Conservation (phyloP, 1,284 basidiomycete species). For the Neotropicomus parvogracilis region DNA sequence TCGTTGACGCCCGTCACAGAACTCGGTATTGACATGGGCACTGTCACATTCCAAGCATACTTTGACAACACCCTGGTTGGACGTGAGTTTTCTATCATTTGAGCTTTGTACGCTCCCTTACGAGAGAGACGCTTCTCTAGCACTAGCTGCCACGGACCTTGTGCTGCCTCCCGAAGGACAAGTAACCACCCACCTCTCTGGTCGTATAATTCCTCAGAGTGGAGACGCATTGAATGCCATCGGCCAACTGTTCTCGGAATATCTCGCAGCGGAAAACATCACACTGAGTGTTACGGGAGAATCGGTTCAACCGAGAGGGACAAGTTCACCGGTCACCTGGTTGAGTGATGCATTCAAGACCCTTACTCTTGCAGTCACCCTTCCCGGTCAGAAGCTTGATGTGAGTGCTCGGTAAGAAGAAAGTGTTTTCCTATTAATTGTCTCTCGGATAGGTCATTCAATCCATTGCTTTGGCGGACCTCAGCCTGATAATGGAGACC, state of each 20-base stretch:
- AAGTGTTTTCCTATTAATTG: not conserved
- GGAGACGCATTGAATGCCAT: conserved; percentile 52
- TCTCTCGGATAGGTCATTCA: conserved; percentile 53
- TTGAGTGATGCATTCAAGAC: conserved; percentile 69
- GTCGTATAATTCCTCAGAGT: conserved; percentile 61
- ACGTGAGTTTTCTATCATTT: conserved; percentile 40
- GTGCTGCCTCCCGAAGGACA: conserved; percentile 50
- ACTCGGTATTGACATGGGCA: conserved; percentile 71
- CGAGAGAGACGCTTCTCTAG: conserved; percentile 31
- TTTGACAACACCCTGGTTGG: conserved; percentile 54
- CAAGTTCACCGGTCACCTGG: conserved; percentile 56
- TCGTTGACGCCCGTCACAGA: conserved; percentile 37
- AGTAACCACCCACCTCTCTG: conserved; percentile 54
- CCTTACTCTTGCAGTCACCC: conserved; percentile 56
- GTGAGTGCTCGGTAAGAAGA: conserved; percentile 29
- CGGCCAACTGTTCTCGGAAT: conserved; percentile 66
- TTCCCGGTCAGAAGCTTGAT: conserved; percentile 62
- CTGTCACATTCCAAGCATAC: conserved; percentile 61
- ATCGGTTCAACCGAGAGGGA: conserved; percentile 58
- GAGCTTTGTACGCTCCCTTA: not conserved
- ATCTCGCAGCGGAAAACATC: conserved; percentile 63
- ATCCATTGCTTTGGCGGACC: conserved; percentile 61
- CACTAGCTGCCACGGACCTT: conserved; percentile 49
- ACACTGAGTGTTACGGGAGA: conserved; percentile 60
- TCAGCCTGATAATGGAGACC: conserved; percentile 52